Base-by-base conservation (phyloP, 2,329 filamentous ascomycete species). In the Blastomyces gilchristii region DNA sequence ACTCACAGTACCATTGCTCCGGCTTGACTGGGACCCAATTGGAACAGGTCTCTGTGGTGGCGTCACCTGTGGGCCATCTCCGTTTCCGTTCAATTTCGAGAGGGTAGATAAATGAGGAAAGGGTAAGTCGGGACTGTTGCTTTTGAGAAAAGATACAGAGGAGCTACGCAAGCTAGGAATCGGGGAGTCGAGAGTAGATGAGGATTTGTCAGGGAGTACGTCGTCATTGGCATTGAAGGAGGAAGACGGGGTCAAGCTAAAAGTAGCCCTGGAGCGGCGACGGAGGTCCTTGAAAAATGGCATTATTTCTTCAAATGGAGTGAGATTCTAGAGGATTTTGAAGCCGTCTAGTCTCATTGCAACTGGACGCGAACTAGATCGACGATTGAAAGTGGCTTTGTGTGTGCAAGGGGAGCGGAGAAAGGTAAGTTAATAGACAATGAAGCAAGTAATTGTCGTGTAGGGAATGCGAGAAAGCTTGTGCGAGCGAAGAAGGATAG, bases 221-320 rank as follows among this genome's bases (percentile, higher is more conserved):
- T 49, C 31, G 31, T 28, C 84, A 73, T 83, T 86, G 57, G 83
- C 22, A 52, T 52, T 84, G 9, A 81, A 82, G 69, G 87, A 84
- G 58, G 82, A 31, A 59, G 57, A 59, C 9, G 39, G 25, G 28
- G 41, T 31, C 45, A 72, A 70, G 64, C 83, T 85, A 76, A 91
- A 87, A 79, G 86, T 91, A 65, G 86, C 83, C 74, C 82, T 87
- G 63, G 89, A 94, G 69, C 87, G 87, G 69, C 90, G 85, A 69
- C 90, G 88, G 63, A 96, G 77, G 71, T 88, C 86, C 75, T 85
- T 90, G 70, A 94, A 81, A 72, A 95, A 90, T 53, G 87, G 74
- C 79, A 81, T 81, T 63, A 31, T 60, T 50, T 81, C 62, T 22
- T 60, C 22, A 3, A 25, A 58, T 47, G 53, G 16, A 39, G 14